Conservation (phyloP, 768 basidiomycete genomes). For the Lanmaoa pseudosensibilis region DNA sequence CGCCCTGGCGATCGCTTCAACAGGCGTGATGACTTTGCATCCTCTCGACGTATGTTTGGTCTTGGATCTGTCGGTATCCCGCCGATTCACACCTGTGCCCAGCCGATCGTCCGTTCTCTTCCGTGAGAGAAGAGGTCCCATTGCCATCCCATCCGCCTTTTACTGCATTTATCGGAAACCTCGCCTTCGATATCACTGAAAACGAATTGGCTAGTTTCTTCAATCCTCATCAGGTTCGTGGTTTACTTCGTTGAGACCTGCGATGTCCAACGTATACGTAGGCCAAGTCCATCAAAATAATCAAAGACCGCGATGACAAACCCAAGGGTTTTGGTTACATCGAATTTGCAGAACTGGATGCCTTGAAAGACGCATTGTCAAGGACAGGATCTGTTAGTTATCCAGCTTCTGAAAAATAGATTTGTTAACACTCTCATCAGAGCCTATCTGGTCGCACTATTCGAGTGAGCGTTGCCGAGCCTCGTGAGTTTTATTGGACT, state of each 20-base stretch:
- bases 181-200: conserved; percentile 91
- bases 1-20: conserved; percentile 55
- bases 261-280: conserved; percentile 27
- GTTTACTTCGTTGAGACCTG: background rate
- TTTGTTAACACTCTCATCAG: conserved; percentile 35
- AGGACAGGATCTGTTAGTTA: conserved; percentile 67
- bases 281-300: conserved; percentile 88
- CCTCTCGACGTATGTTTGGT: conserved; percentile 54
- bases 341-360: conserved; percentile 87
- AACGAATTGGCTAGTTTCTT: conserved; percentile 82
- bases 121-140: conserved; percentile 88
- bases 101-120: conserved; percentile 58
- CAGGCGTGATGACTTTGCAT: conserved; percentile 64
- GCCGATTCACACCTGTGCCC: conserved; percentile 13
- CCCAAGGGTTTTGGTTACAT: conserved; percentile 98
- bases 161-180: conserved; percentile 96
- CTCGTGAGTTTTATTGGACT: conserved; percentile 61
- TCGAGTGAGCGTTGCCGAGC: conserved; percentile 93
- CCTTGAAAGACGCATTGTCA: conserved; percentile 78
- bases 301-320: conserved; percentile 89
- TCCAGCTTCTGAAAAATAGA: background rate
- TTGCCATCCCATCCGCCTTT: conserved; percentile 92
- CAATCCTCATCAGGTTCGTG: conserved; percentile 54
- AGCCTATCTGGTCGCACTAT: conserved; percentile 75
- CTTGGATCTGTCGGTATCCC: conserved; percentile 4